Percentiles rank a stretch among this genome's conserved stretches.
These are phyloP conservation scores for Beauveria sp. DNA, from an alignment of 2,329 filamentous ascomycete genomes.

Conservation along the genomic window DNA sequence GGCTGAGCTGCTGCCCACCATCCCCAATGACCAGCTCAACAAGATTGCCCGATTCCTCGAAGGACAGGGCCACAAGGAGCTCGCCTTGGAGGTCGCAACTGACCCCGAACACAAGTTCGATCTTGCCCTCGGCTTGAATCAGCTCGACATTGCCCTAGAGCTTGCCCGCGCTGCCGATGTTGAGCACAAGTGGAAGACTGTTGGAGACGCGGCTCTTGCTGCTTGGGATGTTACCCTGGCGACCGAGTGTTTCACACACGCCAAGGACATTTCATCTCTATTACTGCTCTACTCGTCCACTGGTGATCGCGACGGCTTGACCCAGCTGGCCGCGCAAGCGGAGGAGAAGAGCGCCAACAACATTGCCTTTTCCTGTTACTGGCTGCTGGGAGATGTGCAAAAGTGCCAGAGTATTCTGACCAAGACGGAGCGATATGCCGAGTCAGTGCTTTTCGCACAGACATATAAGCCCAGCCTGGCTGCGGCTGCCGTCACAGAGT, in stretches of 20 bases:
- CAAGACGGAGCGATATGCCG: constrained; percentile 70
- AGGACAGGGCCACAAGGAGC: constrained; percentile 93
- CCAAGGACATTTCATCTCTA: constrained; percentile 83
- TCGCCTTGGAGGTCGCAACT: constrained; percentile 88
- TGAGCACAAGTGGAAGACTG: constrained; percentile 97
- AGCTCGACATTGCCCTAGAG: constrained; percentile 77
- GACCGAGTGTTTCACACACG: constrained; percentile 85
- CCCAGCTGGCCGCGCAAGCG: constrained; percentile 65
- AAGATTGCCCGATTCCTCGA: constrained; percentile 97
- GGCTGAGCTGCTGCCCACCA: constrained; percentile 72
- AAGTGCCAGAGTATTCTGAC: constrained; percentile 73
- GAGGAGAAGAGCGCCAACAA: constrained; percentile 76
- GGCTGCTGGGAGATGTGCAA: constrained; percentile 77
- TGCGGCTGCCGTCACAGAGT: constrained; percentile 58
- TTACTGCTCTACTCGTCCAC: constrained; percentile 85
- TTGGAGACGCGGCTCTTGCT: constrained; percentile 82
- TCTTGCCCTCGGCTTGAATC: constrained; percentile 72
- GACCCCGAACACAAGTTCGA: constrained; percentile 97
- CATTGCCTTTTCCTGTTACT: constrained; percentile 83
- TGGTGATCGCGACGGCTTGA: constrained; percentile 66
- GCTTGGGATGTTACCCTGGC: constrained; percentile 84
- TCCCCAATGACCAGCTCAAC: constrained; percentile 90
- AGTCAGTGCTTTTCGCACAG: constrained; percentile 86
- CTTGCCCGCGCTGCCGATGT: constrained; percentile 76
- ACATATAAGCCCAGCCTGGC: constrained; percentile 86